Evolutionary conservation across 768 basidiomycete genomes (phyloP).

Genomic region (Tricholoma terreum): DNA sequence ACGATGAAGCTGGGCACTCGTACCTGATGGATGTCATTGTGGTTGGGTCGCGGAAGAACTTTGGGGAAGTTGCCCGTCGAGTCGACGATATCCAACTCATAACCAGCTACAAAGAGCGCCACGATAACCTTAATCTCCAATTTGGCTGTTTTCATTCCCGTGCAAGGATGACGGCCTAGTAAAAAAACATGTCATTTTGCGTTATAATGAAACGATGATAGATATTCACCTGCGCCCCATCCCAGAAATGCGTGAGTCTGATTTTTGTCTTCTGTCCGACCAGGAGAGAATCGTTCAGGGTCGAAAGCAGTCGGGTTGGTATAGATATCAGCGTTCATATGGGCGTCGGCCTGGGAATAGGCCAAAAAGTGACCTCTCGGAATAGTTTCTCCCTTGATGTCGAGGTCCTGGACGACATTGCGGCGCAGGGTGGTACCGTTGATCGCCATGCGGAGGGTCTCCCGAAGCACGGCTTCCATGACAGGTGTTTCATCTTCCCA

Average conservation of each 20-base stretch:
- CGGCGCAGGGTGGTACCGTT: slow-evolving; percentile 31
- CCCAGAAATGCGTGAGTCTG: slow-evolving; percentile 31
- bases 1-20: not conserved
- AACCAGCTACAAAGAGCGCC: slow-evolving; percentile 31
- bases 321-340: slow-evolving; percentile 36
- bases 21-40: slow-evolving; percentile 33
- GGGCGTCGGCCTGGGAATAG: slow-evolving; percentile 29
- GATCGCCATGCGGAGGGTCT: slow-evolving; percentile 34
- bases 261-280: slow-evolving; percentile 35
- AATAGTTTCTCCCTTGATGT: slow-evolving; percentile 15
- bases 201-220: not conserved
- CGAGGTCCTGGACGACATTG: slow-evolving; percentile 27
- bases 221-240: slow-evolving; percentile 39
- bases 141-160: slow-evolving; percentile 38
- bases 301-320: slow-evolving; percentile 33
- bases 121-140: slow-evolving; percentile 37
- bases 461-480: slow-evolving; percentile 35
- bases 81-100: slow-evolving; percentile 36
- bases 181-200: not conserved
- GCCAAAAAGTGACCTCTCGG: slow-evolving; percentile 34
- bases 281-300: slow-evolving; percentile 29
- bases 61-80: slow-evolving; percentile 23
- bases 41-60: slow-evolving; percentile 25
- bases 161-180: slow-evolving; percentile 39
- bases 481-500: slow-evolving; percentile 42